Percentiles rank a stretch among this genome's conserved stretches.
phyloP scores from a whole-genome alignment of 192 early-diverging fungal genomes.

The Spizellomyces sp. region DNA sequence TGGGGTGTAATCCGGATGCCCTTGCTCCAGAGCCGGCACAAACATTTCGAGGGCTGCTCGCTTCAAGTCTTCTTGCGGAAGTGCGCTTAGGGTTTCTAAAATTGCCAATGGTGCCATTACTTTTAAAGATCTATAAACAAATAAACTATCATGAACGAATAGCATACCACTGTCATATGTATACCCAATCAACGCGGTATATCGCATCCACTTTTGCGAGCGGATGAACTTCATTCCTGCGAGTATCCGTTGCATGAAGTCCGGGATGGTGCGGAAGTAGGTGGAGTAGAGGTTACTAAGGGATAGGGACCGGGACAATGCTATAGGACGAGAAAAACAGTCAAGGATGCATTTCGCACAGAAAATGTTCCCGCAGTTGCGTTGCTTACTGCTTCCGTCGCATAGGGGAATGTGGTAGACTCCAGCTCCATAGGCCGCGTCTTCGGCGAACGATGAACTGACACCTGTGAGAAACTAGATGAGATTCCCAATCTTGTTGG shows the following conservation, averaged over 20 bases:
- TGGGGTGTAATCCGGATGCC: not conserved
- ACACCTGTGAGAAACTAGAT: not conserved
- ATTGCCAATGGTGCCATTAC: too few relatives aligned
- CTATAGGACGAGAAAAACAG: not conserved
- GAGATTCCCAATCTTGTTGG: not conserved
- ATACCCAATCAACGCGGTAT: too few relatives aligned
- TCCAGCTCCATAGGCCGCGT: not conserved
- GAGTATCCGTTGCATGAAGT: not conserved
- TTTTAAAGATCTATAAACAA: too few relatives aligned
- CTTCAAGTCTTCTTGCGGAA: not conserved
- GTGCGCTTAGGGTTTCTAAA: not conserved
- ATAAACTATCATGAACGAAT: too few relatives aligned
- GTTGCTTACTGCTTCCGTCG: not conserved
- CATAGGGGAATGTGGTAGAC: not conserved
- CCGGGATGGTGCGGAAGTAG: conserved; percentile 1
- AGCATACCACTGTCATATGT: too few relatives aligned
- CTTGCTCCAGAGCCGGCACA: not conserved
- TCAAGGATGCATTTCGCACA: too few relatives aligned
- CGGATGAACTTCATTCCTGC: not conserved
- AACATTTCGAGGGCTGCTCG: not conserved
- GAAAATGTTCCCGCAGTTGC: not conserved
- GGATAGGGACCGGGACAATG: not conserved
- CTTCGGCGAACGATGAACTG: not conserved
- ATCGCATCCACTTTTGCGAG: too few relatives aligned
- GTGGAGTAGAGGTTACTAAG: not conserved